Conservation (phyloP, 2,329 filamentous ascomycete species). For the Raffaelea ambrosiae region DNA sequence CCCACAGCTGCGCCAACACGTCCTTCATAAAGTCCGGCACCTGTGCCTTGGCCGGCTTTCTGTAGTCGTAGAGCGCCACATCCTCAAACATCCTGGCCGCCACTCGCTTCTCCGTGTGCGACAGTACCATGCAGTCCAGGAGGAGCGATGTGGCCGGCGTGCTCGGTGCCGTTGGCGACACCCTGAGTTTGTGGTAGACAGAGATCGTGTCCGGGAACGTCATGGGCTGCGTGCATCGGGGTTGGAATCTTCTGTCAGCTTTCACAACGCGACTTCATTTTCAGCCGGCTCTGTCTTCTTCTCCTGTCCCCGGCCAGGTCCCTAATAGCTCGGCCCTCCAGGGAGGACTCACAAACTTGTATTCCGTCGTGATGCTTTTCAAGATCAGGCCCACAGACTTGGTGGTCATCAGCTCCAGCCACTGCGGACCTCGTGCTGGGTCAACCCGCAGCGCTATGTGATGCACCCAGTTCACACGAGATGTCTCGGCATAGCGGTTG, state of each 20-base stretch:
- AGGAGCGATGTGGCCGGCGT: slow-evolving; percentile 45
- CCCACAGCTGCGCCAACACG: slow-evolving; percentile 25
- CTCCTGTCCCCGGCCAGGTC: too few species aligned
- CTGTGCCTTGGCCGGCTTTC: slow-evolving; percentile 24
- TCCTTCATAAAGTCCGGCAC: slow-evolving; percentile 33
- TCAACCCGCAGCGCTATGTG: slow-evolving; percentile 60
- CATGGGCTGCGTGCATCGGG: slow-evolving; percentile 53
- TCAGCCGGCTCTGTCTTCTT: background rate
- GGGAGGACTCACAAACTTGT: slow-evolving; percentile 68
- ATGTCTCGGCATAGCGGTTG: slow-evolving; percentile 74
- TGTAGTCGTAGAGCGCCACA: slow-evolving; percentile 65
- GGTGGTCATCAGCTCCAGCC: slow-evolving; percentile 62
- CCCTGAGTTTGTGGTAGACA: slow-evolving; percentile 69
- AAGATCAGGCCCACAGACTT: slow-evolving; percentile 65
- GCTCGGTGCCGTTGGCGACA: slow-evolving; percentile 32
- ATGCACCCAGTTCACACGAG: slow-evolving; percentile 67
- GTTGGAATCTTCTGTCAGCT: background rate
- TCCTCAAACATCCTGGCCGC: slow-evolving; percentile 72
- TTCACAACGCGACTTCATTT: too few species aligned
- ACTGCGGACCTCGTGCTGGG: slow-evolving; percentile 50
- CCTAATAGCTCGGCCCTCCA: too few species aligned
- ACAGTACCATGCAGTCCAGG: slow-evolving; percentile 58
- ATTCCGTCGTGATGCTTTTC: slow-evolving; percentile 71
- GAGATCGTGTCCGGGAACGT: slow-evolving; percentile 74
- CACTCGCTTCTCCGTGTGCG: slow-evolving; percentile 62